Base-by-base conservation (phyloP, 1,139 yeast species). In the Insectozyma bohioensis region DNA sequence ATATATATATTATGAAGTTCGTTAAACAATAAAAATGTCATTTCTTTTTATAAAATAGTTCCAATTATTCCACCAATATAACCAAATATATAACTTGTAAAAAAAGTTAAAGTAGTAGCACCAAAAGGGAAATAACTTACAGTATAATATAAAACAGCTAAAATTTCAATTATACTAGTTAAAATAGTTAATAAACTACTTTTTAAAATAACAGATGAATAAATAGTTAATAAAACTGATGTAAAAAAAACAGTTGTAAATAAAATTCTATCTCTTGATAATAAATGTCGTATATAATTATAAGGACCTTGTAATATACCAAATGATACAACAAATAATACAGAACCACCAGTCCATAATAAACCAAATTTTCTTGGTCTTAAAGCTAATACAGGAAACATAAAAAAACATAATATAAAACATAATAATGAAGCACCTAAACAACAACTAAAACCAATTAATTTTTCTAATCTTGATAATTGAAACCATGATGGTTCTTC, bases 121-220 rank as follows among this genome's bases (percentile, higher is more conserved):
- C 97, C 97, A 64, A 88, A 85, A 19, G 98, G 98, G 69, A 92
- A 92, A 57, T 92, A 92, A 52, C 95, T 85, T 24, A 92, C 71
- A 0, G 92, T 81, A 55, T 92, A 92, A 70, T 94, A 92, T 11
- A 86, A 50, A 8, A 94, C 90, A 1, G 97, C 94, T 41, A 92
- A 61, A 12, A 88, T 66, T 57, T 92, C 97, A 15, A 85, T 61
- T 5, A 85, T 58, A 36, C 95, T 84, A 15, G 88, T 80, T 12
- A 88, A 52, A 20, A 92, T 63, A 0, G 97, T 88, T 36, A 88
- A 62, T 10, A 92, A 53, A 1, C 96, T 83, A 40, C 86, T 81
- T 50, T 80, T 82, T 46, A 74, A 53, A 9, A 74, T 51, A 26
- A 72, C 66, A 2, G 79, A 72, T 25, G 73, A 65, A 48, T 72